These are phyloP conservation scores for Sugiyamaella lignohabitans DNA, from an alignment of 805 yeast genomes.

Conservation along the genomic window DNA sequence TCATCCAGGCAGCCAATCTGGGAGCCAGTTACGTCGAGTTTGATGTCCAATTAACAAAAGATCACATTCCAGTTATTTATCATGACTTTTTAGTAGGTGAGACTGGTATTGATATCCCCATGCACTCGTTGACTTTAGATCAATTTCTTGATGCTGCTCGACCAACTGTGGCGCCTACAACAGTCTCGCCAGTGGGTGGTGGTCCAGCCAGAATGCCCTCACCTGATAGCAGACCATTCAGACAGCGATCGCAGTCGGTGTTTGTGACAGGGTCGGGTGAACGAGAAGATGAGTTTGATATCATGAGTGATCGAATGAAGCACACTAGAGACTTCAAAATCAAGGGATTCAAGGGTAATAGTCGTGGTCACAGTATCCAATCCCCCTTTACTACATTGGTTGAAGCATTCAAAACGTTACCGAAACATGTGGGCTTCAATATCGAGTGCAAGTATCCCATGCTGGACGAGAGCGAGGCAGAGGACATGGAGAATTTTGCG, in stretches of 20 bases:
- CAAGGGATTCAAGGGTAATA: constrained; percentile 87
- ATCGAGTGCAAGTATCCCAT: constrained; percentile 94
- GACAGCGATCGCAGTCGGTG: constrained; percentile 34
- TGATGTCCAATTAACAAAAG: constrained; percentile 93
- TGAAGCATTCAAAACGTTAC: constrained; percentile 76
- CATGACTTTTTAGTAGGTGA: constrained; percentile 94
- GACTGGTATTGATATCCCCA: constrained; percentile 91
- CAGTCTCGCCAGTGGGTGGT: not conserved
- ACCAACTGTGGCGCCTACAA: not conserved
- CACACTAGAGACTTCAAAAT: constrained; percentile 78
- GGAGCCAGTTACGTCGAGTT: constrained; percentile 97
- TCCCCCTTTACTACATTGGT: constrained; percentile 84
- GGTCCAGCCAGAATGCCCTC: constrained; percentile 8
- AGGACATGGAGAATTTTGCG: constrained; percentile 79
- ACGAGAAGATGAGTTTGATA: constrained; percentile 26
- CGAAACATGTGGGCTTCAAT: constrained; percentile 82
- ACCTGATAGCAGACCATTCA: constrained; percentile 25
- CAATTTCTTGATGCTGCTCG: constrained; percentile 47
- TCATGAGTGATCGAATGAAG: constrained; percentile 58
- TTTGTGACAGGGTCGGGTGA: constrained; percentile 30
- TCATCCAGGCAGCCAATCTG: constrained; percentile 90
- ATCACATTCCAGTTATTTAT: constrained; percentile 83
- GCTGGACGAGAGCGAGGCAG: constrained; percentile 86
- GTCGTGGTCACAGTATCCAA: constrained; percentile 82
- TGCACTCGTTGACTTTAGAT: constrained; percentile 86